Conservation (phyloP, 768 basidiomycete species). For the Calocybe cyanea region DNA sequence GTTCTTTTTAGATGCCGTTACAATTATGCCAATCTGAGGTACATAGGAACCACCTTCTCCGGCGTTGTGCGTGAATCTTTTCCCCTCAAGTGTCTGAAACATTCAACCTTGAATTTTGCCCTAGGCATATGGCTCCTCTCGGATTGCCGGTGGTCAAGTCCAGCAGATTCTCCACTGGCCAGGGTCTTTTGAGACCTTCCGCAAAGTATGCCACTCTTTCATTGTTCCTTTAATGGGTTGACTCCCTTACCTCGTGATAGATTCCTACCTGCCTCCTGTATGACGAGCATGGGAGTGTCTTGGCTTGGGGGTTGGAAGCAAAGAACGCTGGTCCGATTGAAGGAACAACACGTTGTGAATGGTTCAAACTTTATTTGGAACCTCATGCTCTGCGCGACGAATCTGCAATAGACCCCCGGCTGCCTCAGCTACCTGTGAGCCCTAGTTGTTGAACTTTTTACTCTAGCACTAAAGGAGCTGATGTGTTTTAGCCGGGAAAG, state of each 20-base stretch:
- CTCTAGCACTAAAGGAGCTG: constrained; percentile 9
- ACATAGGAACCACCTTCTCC: constrained; percentile 79
- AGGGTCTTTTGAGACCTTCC: constrained; percentile 79
- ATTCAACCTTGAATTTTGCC: not conserved
- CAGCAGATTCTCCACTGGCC: constrained; percentile 89
- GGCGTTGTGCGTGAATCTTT: constrained; percentile 61
- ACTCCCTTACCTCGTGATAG: constrained; percentile 29
- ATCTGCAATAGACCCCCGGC: constrained; percentile 65
- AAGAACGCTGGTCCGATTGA: constrained; percentile 72
- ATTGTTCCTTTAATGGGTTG: constrained; percentile 5
- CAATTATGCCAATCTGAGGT: constrained; percentile 1
- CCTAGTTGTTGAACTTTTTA: not conserved
- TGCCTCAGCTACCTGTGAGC: constrained; percentile 66
- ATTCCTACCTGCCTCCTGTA: constrained; percentile 85
- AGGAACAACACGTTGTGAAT: constrained; percentile 55
- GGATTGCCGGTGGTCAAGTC: constrained; percentile 72
- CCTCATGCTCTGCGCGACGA: constrained; percentile 76
- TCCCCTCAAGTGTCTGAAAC: not conserved
- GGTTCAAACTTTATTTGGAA: constrained; percentile 86
- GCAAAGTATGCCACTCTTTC: constrained; percentile 48
- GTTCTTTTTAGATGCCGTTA: constrained; percentile 5
- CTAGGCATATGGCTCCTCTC: constrained; percentile 83
- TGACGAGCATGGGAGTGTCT: constrained; percentile 64
- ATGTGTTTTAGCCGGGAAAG: constrained; percentile 59
- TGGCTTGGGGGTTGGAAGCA: constrained; percentile 86